Conservation (phyloP, 352 stramenopile genomes). For the Globisporangium mamillatum region DNA sequence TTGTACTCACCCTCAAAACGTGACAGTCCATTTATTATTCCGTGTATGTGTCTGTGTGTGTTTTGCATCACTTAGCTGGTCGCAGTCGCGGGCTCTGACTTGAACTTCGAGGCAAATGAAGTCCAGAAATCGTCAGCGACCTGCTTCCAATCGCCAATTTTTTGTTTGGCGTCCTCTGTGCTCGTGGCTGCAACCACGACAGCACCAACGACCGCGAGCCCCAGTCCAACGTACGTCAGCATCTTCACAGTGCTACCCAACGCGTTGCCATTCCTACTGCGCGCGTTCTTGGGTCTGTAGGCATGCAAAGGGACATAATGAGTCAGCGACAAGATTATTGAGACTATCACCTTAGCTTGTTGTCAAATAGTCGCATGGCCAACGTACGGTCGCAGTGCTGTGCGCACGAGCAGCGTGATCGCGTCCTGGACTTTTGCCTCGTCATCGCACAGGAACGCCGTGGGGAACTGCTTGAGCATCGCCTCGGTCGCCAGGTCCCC, state of each 20-base stretch:
- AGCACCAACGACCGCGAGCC: not conserved
- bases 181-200: not conserved
- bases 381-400: conserved; percentile 53
- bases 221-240: conserved; percentile 13
- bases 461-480: conserved; percentile 46
- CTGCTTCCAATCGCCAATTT: not conserved
- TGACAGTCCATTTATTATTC: too few species aligned
- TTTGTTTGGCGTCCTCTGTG: not conserved
- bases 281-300: conserved; percentile 43
- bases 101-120: not conserved
- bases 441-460: conserved; percentile 42
- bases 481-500: conserved; percentile 44
- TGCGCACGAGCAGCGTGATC: conserved; percentile 40
- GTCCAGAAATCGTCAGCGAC: not conserved
- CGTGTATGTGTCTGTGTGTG: too few species aligned
- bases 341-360: not conserved
- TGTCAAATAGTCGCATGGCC: conserved; percentile 1
- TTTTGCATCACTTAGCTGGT: not conserved
- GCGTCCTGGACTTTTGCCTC: conserved; percentile 32
- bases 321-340: not conserved
- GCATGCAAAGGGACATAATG: not conserved
- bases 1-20: too few species aligned
- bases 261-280: conserved; percentile 36
- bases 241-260: conserved; percentile 18
- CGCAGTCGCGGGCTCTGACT: not conserved